phyloP scores from a whole-genome alignment of 805 yeast species.

The Barnettozyma populi region DNA sequence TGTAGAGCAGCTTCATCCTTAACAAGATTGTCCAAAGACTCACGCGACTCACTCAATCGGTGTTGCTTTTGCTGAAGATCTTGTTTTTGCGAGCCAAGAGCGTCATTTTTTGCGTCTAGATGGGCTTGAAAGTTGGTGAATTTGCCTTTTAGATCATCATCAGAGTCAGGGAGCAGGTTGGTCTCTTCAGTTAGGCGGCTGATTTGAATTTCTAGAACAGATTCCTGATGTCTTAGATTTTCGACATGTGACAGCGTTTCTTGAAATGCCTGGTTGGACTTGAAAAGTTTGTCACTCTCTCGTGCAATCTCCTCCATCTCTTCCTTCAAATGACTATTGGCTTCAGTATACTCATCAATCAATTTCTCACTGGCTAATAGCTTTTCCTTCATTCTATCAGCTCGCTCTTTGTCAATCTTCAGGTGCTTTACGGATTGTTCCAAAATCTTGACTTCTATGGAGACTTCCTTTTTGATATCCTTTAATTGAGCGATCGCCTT shows the following conservation, averaged over 20 bases:
- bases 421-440: constrained; percentile 77
- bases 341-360: constrained; percentile 39
- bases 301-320: constrained; percentile 49
- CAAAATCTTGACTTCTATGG: constrained; percentile 65
- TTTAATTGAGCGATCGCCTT: constrained; percentile 83
- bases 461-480: constrained; percentile 68
- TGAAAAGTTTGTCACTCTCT: constrained; percentile 60
- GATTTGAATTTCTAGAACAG: constrained; percentile 44
- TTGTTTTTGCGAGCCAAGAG: constrained; percentile 23
- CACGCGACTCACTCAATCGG: constrained; percentile 26
- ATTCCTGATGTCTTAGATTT: constrained; percentile 43
- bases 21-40: constrained; percentile 32
- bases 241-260: constrained; percentile 59
- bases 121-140: constrained; percentile 37
- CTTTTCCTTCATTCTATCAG: constrained; percentile 48
- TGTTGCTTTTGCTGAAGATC: constrained; percentile 21
- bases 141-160: constrained; percentile 34
- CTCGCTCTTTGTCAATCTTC: constrained; percentile 66
- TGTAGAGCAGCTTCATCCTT: constrained; percentile 52
- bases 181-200: constrained; percentile 44
- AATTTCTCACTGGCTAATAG: constrained; percentile 38
- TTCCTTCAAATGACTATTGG: constrained; percentile 43
- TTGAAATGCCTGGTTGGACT: constrained; percentile 78
- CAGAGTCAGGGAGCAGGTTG: constrained; percentile 39
- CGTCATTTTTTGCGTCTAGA: constrained; percentile 26